Conservation (phyloP, 2,329 filamentous ascomycete genomes). For the Microdochium nivale region DNA sequence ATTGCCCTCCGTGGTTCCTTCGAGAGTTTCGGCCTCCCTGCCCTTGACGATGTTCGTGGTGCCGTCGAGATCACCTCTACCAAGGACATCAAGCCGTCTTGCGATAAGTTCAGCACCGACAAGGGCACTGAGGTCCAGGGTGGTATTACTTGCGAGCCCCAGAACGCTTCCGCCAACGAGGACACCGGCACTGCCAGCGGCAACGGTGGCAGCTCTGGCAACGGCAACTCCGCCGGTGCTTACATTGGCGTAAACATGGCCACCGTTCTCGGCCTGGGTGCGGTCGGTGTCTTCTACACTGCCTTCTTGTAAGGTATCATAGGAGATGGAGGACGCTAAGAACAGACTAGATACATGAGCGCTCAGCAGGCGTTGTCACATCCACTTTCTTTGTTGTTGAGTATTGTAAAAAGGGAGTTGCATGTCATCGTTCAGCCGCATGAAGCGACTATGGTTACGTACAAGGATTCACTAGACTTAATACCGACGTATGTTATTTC, state of each 20-base stretch:
- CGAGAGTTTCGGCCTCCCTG: conserved; percentile 59
- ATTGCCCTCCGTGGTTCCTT: conserved; percentile 83
- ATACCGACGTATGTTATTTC: conserved; percentile 26
- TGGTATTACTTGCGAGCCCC: conserved; percentile 38
- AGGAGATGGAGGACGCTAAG: conserved; percentile 1
- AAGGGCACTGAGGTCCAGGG: conserved; percentile 37
- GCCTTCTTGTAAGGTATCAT: conserved; percentile 39
- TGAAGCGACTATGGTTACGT: conserved; percentile 21
- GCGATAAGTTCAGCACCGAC: conserved; percentile 43
- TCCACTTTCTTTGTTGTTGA: conserved; percentile 17
- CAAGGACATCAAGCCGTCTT: conserved; percentile 46
- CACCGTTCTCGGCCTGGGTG: conserved; percentile 36
- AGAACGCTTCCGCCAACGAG: conserved; percentile 44
- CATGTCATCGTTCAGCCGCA: conserved; percentile 6
- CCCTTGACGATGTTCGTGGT: conserved; percentile 60
- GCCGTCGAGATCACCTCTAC: conserved; percentile 63
- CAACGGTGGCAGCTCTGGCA: conserved; percentile 14
- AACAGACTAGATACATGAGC: conserved; percentile 9
- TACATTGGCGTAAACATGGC: conserved; percentile 37
- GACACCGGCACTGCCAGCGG: conserved; percentile 23
- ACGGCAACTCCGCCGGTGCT: conserved; percentile 30
- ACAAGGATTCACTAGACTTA: conserved; percentile 35
- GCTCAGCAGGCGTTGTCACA: conserved; percentile 14
- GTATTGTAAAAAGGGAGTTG: conserved; percentile 4
- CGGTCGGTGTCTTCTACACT: conserved; percentile 33